Conservation (phyloP, 1,284 basidiomycete species). For the Ganoderma lucidum region DNA sequence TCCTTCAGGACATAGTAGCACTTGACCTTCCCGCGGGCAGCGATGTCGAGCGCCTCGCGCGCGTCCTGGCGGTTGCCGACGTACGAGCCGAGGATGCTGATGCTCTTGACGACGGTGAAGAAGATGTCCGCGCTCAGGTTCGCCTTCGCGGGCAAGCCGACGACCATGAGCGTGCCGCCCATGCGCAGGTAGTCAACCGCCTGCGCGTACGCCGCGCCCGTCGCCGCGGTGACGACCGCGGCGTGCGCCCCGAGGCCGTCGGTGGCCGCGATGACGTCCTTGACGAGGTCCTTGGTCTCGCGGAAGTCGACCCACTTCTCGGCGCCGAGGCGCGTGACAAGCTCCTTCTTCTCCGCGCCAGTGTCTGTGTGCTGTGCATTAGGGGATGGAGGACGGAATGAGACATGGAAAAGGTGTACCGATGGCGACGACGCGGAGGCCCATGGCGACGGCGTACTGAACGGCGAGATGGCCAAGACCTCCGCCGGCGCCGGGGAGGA, state of each 20-base stretch:
- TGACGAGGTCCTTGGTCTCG: slow-evolving; percentile 65
- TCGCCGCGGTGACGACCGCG: slow-evolving; percentile 72
- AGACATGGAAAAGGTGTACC: slow-evolving; percentile 45
- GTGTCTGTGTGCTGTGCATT: slow-evolving; percentile 52
- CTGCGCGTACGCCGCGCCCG: slow-evolving; percentile 69
- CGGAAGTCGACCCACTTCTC: slow-evolving; percentile 86
- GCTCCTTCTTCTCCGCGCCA: slow-evolving; percentile 77
- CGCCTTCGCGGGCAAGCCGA: slow-evolving; percentile 75
- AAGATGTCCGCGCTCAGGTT: slow-evolving; percentile 78
- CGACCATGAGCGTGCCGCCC: slow-evolving; percentile 77
- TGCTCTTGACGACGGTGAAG: slow-evolving; percentile 77
- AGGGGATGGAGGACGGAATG: background rate
- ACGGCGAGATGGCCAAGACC: slow-evolving; percentile 79
- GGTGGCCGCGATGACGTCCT: slow-evolving; percentile 68
- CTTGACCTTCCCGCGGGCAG: slow-evolving; percentile 76
- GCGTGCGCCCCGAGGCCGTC: slow-evolving; percentile 81
- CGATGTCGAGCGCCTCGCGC: slow-evolving; percentile 78
- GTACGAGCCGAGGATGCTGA: slow-evolving; percentile 78
- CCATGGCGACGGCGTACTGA: slow-evolving; percentile 81
- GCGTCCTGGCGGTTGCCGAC: slow-evolving; percentile 83
- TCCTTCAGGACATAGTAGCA: slow-evolving; percentile 61
- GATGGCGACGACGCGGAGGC: slow-evolving; percentile 83
- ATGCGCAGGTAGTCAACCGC: slow-evolving; percentile 78
- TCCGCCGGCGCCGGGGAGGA: slow-evolving; percentile 82
- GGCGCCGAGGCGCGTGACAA: slow-evolving; percentile 77